phyloP scores from a whole-genome alignment of 2,329 filamentous ascomycete species.

The Pseudopithomyces chartarum region DNA sequence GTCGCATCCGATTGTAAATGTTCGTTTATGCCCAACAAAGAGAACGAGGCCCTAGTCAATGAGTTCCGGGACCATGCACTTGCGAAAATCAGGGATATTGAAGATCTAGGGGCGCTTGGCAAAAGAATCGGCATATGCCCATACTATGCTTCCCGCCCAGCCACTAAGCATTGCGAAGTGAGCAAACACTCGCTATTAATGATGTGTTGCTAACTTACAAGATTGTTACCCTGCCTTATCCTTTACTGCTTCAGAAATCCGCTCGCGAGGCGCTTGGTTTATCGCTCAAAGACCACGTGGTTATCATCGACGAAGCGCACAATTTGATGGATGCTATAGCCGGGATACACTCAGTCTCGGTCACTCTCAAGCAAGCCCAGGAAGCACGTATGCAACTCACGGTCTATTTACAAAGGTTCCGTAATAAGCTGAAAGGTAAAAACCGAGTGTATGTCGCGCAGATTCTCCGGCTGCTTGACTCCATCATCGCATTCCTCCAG shows the following conservation, averaged over 20 bases:
- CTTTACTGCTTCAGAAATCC: slow-evolving; percentile 81
- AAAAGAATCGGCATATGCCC: slow-evolving; percentile 83
- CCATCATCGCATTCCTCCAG: slow-evolving; percentile 72
- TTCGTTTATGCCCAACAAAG: slow-evolving; percentile 76
- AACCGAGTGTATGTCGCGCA: slow-evolving; percentile 92
- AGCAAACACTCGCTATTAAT: slow-evolving; percentile 11
- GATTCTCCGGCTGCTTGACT: slow-evolving; percentile 80
- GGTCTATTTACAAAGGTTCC: slow-evolving; percentile 84
- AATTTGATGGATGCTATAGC: slow-evolving; percentile 96
- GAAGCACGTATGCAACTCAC: slow-evolving; percentile 76
- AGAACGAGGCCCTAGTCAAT: slow-evolving; percentile 72
- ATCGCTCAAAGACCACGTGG: slow-evolving; percentile 81
- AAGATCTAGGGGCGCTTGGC: slow-evolving; percentile 81
- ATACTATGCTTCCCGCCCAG: slow-evolving; percentile 91
- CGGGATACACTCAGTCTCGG: slow-evolving; percentile 79
- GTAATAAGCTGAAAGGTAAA: slow-evolving; percentile 84
- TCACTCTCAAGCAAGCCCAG: slow-evolving; percentile 74
- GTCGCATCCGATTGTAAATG: slow-evolving; percentile 70
- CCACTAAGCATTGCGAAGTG: slow-evolving; percentile 78
- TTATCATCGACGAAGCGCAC: slow-evolving; percentile 97
- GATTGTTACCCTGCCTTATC: slow-evolving; percentile 92
- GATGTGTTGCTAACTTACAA: slow-evolving; percentile 34
- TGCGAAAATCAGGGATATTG: slow-evolving; percentile 88
- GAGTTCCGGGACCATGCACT: slow-evolving; percentile 85
- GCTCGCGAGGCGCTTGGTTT: slow-evolving; percentile 87